Percentiles rank a stretch among this genome's conserved stretches.
These are phyloP conservation scores for Magnusiomyces paraingens DNA, from an alignment of 1,139 yeast species.

Conservation along the genomic window DNA sequence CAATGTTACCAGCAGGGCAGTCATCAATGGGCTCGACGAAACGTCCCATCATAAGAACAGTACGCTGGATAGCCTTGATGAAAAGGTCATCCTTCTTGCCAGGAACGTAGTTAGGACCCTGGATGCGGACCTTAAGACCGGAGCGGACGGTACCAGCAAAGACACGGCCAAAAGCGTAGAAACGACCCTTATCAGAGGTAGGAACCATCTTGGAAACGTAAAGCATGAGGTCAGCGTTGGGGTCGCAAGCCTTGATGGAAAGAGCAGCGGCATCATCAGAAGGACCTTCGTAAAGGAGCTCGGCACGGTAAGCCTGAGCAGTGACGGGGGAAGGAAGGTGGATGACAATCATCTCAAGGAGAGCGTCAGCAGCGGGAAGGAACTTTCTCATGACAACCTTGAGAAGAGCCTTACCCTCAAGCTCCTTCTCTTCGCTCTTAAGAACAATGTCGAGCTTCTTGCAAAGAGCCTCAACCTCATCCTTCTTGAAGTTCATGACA, in stretches of 20 bases:
- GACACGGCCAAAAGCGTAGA: constrained; percentile 99
- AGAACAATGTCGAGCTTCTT: constrained; percentile 88
- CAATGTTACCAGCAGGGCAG: constrained; percentile 99
- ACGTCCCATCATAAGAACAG: constrained; percentile 99
- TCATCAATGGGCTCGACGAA: constrained; percentile 96
- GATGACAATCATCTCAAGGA: constrained; percentile 96
- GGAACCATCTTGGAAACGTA: constrained; percentile 99
- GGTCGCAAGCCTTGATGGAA: constrained; percentile 98
- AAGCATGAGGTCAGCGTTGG: constrained; percentile 96
- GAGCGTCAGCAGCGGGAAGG: constrained; percentile 99
- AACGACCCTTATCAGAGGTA: constrained; percentile 99
- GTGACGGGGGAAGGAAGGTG: constrained; percentile 99
- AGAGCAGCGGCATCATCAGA: constrained; percentile 84
- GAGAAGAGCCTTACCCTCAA: constrained; percentile 97
- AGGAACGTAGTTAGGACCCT: constrained; percentile 99
- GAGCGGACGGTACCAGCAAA: constrained; percentile 99
- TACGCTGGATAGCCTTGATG: constrained; percentile 97
- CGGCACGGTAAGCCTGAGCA: constrained; percentile 99
- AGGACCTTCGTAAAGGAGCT: constrained; percentile 99
- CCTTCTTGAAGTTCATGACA: constrained; percentile 96
- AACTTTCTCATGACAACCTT: constrained; percentile 99
- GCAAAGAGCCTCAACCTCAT: constrained; percentile 81
- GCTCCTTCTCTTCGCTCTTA: constrained; percentile 92
- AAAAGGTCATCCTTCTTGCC: constrained; percentile 98
- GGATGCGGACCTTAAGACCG: constrained; percentile 99